These are phyloP conservation scores for Kwoniella newhampshirensis DNA, from an alignment of 768 basidiomycete genomes.

Conservation along the genomic window DNA sequence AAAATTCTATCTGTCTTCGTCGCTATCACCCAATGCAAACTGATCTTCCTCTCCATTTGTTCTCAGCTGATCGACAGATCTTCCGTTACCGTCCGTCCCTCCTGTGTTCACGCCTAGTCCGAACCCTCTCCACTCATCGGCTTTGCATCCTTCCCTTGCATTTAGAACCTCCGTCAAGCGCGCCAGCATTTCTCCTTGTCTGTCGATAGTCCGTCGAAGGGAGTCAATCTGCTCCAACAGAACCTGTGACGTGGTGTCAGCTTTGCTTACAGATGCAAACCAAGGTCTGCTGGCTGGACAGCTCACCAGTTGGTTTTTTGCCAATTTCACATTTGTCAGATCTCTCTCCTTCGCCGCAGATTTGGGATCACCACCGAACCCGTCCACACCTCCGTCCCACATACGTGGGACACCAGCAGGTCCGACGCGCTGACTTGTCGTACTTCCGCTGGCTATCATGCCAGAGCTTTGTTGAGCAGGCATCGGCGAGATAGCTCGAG, in stretches of 20 bases:
- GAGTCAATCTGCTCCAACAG: conserved; percentile 44
- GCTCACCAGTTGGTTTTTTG: conserved; percentile 49
- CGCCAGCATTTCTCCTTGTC: conserved; percentile 46
- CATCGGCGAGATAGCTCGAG: conserved; percentile 14
- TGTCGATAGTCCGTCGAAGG: conserved; percentile 47
- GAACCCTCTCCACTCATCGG: neutral
- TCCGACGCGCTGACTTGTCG: conserved; percentile 7
- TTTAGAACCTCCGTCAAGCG: conserved; percentile 4
- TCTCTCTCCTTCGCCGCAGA: conserved; percentile 25
- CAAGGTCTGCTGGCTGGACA: too few relatives aligned
- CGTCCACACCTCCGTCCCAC: conserved; percentile 31
- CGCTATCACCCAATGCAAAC: conserved; percentile 32
- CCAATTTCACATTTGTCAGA: conserved; percentile 49
- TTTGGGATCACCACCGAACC: conserved; percentile 2
- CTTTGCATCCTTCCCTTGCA: conserved; percentile 1
- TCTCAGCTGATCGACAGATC: neutral
- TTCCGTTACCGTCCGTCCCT: neutral
- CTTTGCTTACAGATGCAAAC: too few relatives aligned
- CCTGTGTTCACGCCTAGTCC: neutral
- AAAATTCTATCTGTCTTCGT: conserved; percentile 32
- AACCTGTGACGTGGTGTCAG: conserved; percentile 22
- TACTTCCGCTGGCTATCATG: conserved; percentile 17
- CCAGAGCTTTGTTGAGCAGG: conserved; percentile 2
- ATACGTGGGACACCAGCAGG: conserved; percentile 18
- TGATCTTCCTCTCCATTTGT: conserved; percentile 23